phyloP scores from a whole-genome alignment of 2,329 filamentous ascomycete species.

The Colletotrichum neosansevieriae region DNA sequence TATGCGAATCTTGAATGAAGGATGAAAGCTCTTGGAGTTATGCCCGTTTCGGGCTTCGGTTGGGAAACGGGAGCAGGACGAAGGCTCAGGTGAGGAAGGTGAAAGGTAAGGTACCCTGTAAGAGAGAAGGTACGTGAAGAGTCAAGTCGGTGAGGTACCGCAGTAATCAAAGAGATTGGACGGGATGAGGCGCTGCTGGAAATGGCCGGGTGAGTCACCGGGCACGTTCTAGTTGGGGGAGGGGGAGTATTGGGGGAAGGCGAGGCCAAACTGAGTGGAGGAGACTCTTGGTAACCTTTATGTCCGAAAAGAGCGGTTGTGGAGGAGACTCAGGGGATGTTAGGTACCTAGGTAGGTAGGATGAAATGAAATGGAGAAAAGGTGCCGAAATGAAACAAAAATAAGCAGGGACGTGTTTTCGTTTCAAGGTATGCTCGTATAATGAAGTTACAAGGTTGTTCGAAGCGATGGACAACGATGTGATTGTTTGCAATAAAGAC shows the following conservation, averaged over 20 bases:
- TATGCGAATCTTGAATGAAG: neutral
- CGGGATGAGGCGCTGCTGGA: neutral
- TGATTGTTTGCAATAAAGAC: too few relatives aligned
- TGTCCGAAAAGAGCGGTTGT: too few relatives aligned
- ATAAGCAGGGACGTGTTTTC: too few relatives aligned
- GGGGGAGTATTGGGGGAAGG: neutral
- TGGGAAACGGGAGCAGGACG: neutral
- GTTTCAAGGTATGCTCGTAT: too few relatives aligned
- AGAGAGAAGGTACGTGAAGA: neutral
- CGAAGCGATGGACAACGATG: too few relatives aligned
- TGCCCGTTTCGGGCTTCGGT: constrained; percentile 21
- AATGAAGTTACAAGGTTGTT: too few relatives aligned
- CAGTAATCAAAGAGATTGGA: constrained; percentile 1
- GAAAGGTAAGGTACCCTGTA: neutral
- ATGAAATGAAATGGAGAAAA: neutral
- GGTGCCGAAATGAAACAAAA: neutral
- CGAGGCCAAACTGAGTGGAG: neutral
- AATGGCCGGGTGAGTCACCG: constrained; percentile 37
- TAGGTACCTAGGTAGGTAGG: too few relatives aligned
- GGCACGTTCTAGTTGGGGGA: neutral
- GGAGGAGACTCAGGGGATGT: neutral
- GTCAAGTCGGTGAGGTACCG: neutral
- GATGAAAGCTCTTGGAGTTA: neutral
- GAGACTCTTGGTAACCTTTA: too few relatives aligned
- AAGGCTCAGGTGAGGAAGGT: neutral